Conservation (phyloP, 1,284 basidiomycete genomes). For the Ceratobasidium sp. region DNA sequence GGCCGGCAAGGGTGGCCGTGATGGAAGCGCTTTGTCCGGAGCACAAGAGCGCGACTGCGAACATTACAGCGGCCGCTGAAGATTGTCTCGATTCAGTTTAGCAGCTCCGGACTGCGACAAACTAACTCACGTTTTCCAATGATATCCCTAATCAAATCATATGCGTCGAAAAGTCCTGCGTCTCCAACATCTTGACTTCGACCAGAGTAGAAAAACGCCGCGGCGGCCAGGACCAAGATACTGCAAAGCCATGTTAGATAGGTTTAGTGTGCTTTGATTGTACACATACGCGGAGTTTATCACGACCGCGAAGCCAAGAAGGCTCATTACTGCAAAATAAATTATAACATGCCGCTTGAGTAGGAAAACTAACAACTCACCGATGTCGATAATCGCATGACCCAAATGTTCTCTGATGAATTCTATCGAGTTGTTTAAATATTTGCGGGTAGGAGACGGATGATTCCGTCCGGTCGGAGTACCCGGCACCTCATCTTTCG, state of each 20-base stretch:
- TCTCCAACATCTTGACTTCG: conserved; percentile 56
- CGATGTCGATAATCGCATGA: conserved; percentile 79
- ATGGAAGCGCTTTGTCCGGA: conserved; percentile 94
- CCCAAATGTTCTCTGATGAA: conserved; percentile 83
- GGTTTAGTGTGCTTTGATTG: neutral
- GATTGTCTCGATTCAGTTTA: too few species aligned
- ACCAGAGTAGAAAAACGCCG: conserved; percentile 55
- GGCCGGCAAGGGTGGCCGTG: conserved; percentile 92
- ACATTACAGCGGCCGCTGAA: conserved; percentile 80
- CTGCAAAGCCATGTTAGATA: conserved; percentile 18
- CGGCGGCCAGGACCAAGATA: conserved; percentile 65
- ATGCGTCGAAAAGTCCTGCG: conserved; percentile 86
- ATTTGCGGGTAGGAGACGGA: too few species aligned
- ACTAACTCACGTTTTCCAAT: conserved; percentile 75
- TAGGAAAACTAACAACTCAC: conserved; percentile 59
- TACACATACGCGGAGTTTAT: conserved; percentile 81
- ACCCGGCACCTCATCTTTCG: too few species aligned
- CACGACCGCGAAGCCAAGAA: conserved; percentile 86
- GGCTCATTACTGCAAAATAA: conserved; percentile 55
- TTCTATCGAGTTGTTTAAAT: conserved; percentile 54
- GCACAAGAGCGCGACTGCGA: conserved; percentile 86
- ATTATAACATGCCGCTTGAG: neutral
- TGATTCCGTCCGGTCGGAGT: too few species aligned
- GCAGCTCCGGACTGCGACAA: too few species aligned
- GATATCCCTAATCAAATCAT: conserved; percentile 73